phyloP scores from a whole-genome alignment of 345 rosid species.

The Melaleuca quinquenervia region DNA sequence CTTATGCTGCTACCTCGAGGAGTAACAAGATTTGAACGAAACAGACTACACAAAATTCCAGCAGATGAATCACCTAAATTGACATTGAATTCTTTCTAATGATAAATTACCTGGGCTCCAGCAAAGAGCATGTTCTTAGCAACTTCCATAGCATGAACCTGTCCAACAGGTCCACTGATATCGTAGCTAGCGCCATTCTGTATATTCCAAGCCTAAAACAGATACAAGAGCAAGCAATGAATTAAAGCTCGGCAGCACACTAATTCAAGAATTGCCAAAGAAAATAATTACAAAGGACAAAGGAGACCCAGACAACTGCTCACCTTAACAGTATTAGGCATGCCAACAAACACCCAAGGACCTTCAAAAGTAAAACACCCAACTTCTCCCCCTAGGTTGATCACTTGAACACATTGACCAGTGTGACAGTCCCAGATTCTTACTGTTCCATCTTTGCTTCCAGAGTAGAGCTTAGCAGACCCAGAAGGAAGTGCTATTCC shows the following conservation, averaged over 20 bases:
- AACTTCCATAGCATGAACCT: constrained; percentile 29
- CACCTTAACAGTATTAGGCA: constrained; percentile 45
- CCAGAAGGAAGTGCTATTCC: constrained; percentile 42
- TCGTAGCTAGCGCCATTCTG: constrained; percentile 16
- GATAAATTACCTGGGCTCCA: constrained; percentile 37
- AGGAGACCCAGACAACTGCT: neutral
- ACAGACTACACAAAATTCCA: neutral
- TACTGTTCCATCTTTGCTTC: constrained; percentile 36
- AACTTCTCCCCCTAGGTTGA: constrained; percentile 29
- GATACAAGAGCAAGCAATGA: neutral
- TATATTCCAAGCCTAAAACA: constrained; percentile 38
- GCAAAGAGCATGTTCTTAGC: constrained; percentile 39
- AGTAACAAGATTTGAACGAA: neutral
- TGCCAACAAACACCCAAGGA: constrained; percentile 55
- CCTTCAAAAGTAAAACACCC: constrained; percentile 43
- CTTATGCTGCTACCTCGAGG: neutral
- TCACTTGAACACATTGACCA: constrained; percentile 25
- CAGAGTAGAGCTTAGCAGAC: constrained; percentile 49
- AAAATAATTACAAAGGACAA: neutral
- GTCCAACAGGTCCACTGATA: constrained; percentile 35
- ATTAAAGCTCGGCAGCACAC: neutral
- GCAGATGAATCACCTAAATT: neutral
- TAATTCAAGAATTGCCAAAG: neutral
- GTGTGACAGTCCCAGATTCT: constrained; percentile 42
- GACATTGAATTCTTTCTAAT: neutral